Evolutionary conservation across 2,329 filamentous ascomycete species (phyloP).

Genomic region (Knufia fluminis): DNA sequence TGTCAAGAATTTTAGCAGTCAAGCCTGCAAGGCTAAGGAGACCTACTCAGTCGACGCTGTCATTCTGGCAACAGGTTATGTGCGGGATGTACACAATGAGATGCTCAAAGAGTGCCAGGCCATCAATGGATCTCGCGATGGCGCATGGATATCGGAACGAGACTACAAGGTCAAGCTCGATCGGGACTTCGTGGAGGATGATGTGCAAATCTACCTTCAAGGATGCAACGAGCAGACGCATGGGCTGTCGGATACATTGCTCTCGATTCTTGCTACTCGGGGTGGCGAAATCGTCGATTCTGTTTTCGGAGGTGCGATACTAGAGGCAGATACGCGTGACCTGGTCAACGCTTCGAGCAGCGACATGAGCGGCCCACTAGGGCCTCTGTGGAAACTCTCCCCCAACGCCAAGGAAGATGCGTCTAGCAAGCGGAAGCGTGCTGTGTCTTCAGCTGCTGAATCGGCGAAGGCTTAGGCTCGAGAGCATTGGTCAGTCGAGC

Average conservation of each 20-base stretch:
- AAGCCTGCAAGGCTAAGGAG: constrained; percentile 40
- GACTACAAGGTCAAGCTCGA: constrained; percentile 72
- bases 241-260: constrained; percentile 72
- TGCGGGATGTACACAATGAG: constrained; percentile 64
- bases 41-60: constrained; percentile 67
- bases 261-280: constrained; percentile 67
- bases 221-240: constrained; percentile 90
- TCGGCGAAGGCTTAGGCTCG: no score
- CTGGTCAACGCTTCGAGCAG: neutral
- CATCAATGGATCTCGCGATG: constrained; percentile 32
- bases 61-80: constrained; percentile 81
- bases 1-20: constrained; percentile 43
- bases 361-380: neutral
- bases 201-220: constrained; percentile 82
- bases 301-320: constrained; percentile 48
- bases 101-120: constrained; percentile 48
- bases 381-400: neutral
- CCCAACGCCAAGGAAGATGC: neutral
- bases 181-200: constrained; percentile 55
- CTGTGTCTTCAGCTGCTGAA: neutral
- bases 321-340: neutral
- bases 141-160: constrained; percentile 58
- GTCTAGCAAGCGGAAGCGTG: neutral
- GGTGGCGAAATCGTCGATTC: constrained; percentile 70
- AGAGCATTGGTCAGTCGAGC: no score